phyloP scores from a whole-genome alignment of 176 grass and related monocot genomes.

The Juncus inflexus region DNA sequence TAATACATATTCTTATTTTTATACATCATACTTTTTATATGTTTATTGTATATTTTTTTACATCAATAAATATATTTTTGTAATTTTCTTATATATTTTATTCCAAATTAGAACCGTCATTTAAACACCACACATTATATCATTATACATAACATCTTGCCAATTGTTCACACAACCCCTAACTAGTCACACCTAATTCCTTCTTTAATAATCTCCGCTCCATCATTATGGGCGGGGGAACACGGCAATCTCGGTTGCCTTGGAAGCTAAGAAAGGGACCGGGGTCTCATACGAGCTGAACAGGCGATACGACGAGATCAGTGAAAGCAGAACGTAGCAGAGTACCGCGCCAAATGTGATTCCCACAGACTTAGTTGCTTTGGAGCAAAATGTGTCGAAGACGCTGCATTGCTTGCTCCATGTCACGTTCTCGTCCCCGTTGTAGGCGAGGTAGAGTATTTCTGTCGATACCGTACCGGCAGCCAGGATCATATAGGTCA shows the following conservation, averaged over 20 bases:
- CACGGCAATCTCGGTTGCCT: slow-evolving; percentile 57
- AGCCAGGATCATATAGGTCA: slow-evolving; percentile 74
- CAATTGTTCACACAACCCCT: too few species aligned
- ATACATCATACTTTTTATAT: too few species aligned
- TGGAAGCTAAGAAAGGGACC: slow-evolving; percentile 38
- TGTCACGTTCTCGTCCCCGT: slow-evolving; percentile 76
- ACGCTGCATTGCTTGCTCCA: slow-evolving; percentile 84
- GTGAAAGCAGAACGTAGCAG: slow-evolving; percentile 79
- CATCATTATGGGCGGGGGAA: slow-evolving; percentile 34
- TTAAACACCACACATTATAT: too few species aligned
- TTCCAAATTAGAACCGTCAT: too few species aligned
- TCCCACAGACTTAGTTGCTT: slow-evolving; percentile 56
- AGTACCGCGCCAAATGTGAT: slow-evolving; percentile 73
- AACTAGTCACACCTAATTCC: too few species aligned
- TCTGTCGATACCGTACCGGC: slow-evolving; percentile 66
- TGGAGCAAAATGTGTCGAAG: slow-evolving; percentile 65
- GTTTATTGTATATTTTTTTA: too few species aligned
- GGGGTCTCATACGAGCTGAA: slow-evolving; percentile 83
- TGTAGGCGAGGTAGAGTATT: slow-evolving; percentile 82
- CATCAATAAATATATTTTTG: too few species aligned
- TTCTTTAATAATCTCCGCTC: too few species aligned
- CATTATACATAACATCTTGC: too few species aligned
- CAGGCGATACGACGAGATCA: slow-evolving; percentile 87
- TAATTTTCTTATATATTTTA: too few species aligned
- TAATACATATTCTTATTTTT: too few species aligned